Conservation (phyloP, 345 rosid genomes). For the Eucalyptus cloeziana region DNA sequence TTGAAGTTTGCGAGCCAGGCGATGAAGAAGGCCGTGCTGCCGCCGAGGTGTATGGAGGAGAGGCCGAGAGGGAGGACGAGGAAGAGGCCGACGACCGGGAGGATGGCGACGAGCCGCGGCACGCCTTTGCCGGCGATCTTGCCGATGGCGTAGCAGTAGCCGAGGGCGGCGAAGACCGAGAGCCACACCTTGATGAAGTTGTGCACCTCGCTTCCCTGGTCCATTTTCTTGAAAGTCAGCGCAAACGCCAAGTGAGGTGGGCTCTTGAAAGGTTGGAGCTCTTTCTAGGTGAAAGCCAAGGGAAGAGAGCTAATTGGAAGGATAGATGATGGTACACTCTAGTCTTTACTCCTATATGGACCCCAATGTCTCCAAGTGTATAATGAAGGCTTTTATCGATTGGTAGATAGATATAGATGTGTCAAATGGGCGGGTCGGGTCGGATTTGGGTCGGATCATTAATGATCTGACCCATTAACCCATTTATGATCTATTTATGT, state of each 20-base stretch:
- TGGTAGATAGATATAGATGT: background rate
- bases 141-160: slow-evolving; percentile 1
- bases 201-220: background rate
- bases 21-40: slow-evolving; percentile 11
- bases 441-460: too few relatives aligned
- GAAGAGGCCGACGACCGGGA: slow-evolving; percentile 8
- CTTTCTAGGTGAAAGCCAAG: background rate
- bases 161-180: slow-evolving; percentile 2
- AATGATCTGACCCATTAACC: too few relatives aligned
- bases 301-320: background rate
- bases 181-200: slow-evolving; percentile 6
- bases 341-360: background rate
- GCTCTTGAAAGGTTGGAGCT: background rate
- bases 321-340: background rate
- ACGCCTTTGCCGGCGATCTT: background rate
- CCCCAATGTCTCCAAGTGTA: background rate
- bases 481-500: too few relatives aligned
- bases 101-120: background rate
- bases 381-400: background rate
- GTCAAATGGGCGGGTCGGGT: too few relatives aligned
- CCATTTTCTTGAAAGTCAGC: background rate
- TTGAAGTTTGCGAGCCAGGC: slow-evolving; percentile 27
- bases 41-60: slow-evolving; percentile 1
- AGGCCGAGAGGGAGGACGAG: slow-evolving; percentile 12
- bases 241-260: background rate